These are phyloP conservation scores for Neurospora terricola DNA, from an alignment of 495 filamentous ascomycete genomes.

Conservation along the genomic window DNA sequence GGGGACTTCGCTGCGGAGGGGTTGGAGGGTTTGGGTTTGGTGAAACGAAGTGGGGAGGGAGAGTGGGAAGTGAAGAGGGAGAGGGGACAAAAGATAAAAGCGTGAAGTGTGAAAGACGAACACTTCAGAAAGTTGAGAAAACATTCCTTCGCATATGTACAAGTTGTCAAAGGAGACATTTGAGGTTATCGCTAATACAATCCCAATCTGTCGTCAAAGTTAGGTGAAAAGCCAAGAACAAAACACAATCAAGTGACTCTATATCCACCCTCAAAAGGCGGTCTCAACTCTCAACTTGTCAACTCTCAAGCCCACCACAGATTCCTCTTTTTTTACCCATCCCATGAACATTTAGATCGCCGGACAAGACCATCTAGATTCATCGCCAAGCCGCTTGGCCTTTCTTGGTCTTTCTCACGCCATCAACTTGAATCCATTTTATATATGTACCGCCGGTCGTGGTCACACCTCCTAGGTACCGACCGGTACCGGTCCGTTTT, in stretches of 20 bases:
- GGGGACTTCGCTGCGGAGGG: neutral
- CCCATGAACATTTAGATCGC: neutral
- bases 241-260: neutral
- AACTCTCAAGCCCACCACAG: neutral
- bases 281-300: neutral
- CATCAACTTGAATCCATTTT: neutral
- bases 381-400: neutral
- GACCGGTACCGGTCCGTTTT: neutral
- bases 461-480: too few species aligned
- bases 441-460: too few species aligned
- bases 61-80: too few species aligned
- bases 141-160: too few species aligned
- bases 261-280: neutral
- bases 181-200: too few species aligned
- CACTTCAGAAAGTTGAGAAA: too few species aligned
- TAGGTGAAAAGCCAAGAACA: neutral
- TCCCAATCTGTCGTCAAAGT: neutral
- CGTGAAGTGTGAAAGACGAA: neutral
- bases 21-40: neutral
- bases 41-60: neutral
- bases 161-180: too few species aligned
- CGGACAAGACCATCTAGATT: neutral
- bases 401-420: neutral
- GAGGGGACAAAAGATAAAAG: too few species aligned
- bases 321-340: neutral